Evolutionary conservation across 768 basidiomycete genomes (phyloP).

Genomic region (Boletus fagicola): DNA sequence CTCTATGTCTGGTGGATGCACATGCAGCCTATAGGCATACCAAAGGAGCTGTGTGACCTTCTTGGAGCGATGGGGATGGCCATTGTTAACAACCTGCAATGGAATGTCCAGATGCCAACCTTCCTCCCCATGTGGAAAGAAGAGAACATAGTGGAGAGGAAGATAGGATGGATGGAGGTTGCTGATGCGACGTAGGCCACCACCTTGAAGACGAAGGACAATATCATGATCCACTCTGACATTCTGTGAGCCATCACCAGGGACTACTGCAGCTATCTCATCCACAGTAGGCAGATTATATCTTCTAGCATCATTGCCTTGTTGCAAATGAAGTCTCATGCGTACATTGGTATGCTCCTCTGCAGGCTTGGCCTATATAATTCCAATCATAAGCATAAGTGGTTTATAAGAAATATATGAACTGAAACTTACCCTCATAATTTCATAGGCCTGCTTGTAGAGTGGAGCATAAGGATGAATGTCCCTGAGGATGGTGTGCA

Average conservation of each 20-base stretch:
- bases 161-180: background rate
- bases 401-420: too few relatives aligned
- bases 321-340: too few relatives aligned
- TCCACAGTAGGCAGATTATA: too few relatives aligned
- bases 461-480: too few relatives aligned
- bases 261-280: too few relatives aligned
- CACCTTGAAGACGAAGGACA: constrained; percentile 19
- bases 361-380: too few relatives aligned
- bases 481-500: constrained; percentile 6
- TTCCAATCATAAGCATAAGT: too few relatives aligned
- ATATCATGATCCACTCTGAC: background rate
- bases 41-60: constrained; percentile 32
- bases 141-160: constrained; percentile 13
- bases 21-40: constrained; percentile 36
- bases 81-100: background rate
- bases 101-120: background rate
- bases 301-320: constrained; percentile 30
- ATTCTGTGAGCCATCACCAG: constrained; percentile 28
- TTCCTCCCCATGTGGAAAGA: too few relatives aligned
- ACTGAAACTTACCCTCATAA: too few relatives aligned
- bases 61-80: constrained; percentile 1
- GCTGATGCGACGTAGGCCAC: constrained; percentile 1
- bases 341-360: too few relatives aligned
- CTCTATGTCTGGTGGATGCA: too few relatives aligned
- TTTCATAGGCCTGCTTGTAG: too few relatives aligned